phyloP scores from a whole-genome alignment of 2,329 filamentous ascomycete genomes.

The Colletotrichum nymphaeae region DNA sequence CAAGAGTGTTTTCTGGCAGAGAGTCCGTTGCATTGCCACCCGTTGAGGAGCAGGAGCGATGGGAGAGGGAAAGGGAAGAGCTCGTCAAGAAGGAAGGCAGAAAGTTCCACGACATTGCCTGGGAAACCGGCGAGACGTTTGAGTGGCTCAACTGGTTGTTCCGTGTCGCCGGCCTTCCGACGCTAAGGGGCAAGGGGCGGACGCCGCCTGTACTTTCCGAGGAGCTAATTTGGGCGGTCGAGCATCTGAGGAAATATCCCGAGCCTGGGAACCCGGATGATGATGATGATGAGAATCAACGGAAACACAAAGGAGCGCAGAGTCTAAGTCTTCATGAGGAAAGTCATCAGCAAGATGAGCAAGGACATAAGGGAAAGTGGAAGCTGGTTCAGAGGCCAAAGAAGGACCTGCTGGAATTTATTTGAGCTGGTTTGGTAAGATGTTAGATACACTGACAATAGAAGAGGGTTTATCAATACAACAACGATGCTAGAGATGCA shows the following conservation, averaged over 20 bases:
- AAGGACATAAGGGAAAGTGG: not conserved
- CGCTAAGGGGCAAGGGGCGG: slow-evolving; percentile 57
- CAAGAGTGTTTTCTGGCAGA: slow-evolving; percentile 58
- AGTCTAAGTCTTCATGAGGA: not conserved
- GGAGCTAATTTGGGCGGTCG: slow-evolving; percentile 59
- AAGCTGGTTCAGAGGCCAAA: slow-evolving; percentile 9
- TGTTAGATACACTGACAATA: not conserved
- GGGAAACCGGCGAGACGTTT: slow-evolving; percentile 63
- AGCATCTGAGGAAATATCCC: slow-evolving; percentile 61
- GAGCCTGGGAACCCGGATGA: slow-evolving; percentile 42
- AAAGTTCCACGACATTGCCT: slow-evolving; percentile 65
- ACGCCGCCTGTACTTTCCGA: slow-evolving; percentile 57
- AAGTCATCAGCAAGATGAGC: not conserved
- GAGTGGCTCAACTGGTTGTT: slow-evolving; percentile 59
- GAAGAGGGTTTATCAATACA: no score
- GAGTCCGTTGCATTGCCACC: slow-evolving; percentile 52
- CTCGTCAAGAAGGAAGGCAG: slow-evolving; percentile 43
- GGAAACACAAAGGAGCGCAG: not conserved
- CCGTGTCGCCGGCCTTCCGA: slow-evolving; percentile 59
- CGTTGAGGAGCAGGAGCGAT: slow-evolving; percentile 51
- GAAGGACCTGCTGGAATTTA: slow-evolving; percentile 25
- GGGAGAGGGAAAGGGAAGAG: slow-evolving; percentile 56
- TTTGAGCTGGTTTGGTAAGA: not conserved
- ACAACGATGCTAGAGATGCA: no score
- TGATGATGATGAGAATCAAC: not conserved